Evolutionary conservation across 1,284 basidiomycete species (phyloP).

Genomic region (Termitomyces sp.): DNA sequence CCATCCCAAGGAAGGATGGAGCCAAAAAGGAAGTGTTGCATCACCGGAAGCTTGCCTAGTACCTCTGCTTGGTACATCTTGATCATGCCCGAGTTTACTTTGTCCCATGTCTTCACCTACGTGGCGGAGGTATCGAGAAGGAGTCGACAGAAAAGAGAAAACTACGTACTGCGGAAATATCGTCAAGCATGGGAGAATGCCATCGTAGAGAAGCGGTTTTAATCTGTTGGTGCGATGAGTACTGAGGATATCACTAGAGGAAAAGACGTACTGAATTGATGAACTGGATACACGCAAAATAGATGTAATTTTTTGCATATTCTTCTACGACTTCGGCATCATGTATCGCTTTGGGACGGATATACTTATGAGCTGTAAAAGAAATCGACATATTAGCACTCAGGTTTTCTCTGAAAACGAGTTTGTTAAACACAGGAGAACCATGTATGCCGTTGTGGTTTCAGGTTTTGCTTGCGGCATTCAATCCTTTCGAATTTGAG

Average conservation of each 20-base stretch:
- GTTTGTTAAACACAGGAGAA: not conserved
- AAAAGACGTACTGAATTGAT: slow-evolving; percentile 81
- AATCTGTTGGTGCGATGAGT: slow-evolving; percentile 51
- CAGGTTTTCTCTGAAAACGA: not conserved
- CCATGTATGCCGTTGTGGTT: not conserved
- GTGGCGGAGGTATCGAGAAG: not conserved
- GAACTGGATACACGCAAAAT: slow-evolving; percentile 93
- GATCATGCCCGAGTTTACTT: slow-evolving; percentile 96
- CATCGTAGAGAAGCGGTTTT: slow-evolving; percentile 94
- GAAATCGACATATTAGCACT: not conserved
- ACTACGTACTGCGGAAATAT: slow-evolving; percentile 80
- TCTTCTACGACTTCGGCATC: slow-evolving; percentile 92
- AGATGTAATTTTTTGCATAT: slow-evolving; percentile 92
- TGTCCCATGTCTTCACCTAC: slow-evolving; percentile 92
- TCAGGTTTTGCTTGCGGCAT: not conserved
- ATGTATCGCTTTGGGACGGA: slow-evolving; percentile 90
- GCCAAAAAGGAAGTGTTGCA: slow-evolving; percentile 96
- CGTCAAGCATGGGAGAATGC: slow-evolving; percentile 99
- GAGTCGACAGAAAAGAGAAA: not conserved
- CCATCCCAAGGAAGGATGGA: slow-evolving; percentile 74
- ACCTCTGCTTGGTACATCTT: slow-evolving; percentile 99
- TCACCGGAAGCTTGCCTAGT: slow-evolving; percentile 90
- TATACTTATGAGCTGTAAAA: slow-evolving; percentile 77
- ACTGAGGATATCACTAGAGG: not conserved
- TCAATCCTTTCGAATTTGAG: too few relatives aligned